Conservation (phyloP, 257 asterid genomes). For the Penstemon eatonii region DNA sequence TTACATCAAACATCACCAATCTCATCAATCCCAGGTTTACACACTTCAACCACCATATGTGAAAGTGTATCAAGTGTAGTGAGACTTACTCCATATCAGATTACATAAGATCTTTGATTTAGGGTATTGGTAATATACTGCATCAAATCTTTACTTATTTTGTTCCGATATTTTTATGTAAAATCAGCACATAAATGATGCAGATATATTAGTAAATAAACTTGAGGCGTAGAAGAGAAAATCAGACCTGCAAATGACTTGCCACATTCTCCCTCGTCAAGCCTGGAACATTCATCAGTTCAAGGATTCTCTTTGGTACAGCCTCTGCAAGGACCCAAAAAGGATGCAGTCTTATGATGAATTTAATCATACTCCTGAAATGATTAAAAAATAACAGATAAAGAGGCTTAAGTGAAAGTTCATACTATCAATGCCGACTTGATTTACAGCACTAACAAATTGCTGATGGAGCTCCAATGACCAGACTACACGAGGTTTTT, state of each 20-base stretch:
- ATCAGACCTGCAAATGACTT: conserved; percentile 80
- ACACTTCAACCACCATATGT: conserved; percentile 1
- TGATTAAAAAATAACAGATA: neutral
- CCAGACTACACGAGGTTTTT: conserved; percentile 95
- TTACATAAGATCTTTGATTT: too few relatives aligned
- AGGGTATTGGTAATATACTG: too few relatives aligned
- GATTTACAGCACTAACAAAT: conserved; percentile 82
- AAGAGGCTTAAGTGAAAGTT: conserved; percentile 20
- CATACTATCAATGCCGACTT: conserved; percentile 90
- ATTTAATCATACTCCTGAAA: conserved; percentile 19
- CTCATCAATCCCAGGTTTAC: neutral
- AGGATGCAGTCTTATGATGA: neutral
- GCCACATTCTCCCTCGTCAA: conserved; percentile 87
- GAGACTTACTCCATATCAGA: neutral
- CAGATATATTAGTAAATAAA: too few relatives aligned
- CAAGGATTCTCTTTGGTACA: conserved; percentile 86
- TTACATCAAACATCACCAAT: neutral
- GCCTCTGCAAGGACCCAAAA: conserved; percentile 52
- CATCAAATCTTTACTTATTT: too few relatives aligned
- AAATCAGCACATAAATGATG: too few relatives aligned
- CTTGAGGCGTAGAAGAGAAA: neutral
- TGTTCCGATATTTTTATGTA: too few relatives aligned
- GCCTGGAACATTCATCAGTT: conserved; percentile 88
- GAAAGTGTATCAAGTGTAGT: neutral
- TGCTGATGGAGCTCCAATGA: conserved; percentile 96